phyloP scores from a whole-genome alignment of 805 yeast genomes.

The Wickerhamiella alocasiicola region DNA sequence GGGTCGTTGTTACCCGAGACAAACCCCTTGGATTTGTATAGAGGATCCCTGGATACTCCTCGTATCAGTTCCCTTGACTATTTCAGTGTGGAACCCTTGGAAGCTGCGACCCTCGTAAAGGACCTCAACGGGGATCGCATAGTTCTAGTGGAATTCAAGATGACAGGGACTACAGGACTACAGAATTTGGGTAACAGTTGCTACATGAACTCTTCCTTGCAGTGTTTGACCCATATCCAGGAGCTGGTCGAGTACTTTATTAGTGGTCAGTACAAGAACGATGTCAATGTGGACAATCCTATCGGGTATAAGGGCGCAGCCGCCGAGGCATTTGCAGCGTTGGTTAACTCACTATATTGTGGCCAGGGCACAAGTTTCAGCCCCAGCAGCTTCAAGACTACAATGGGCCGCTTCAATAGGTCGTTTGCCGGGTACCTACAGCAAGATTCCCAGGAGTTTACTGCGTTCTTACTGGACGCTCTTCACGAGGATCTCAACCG shows the following conservation, averaged over 20 bases:
- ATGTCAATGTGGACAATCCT: constrained; percentile 66
- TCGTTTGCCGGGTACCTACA: constrained; percentile 74
- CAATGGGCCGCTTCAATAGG: constrained; percentile 66
- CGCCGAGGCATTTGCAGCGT: constrained; percentile 59
- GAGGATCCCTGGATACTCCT: background rate
- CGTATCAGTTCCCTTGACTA: constrained; percentile 2
- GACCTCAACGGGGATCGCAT: constrained; percentile 13
- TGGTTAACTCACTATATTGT: constrained; percentile 48
- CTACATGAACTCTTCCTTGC: constrained; percentile 90
- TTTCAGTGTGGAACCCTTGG: background rate
- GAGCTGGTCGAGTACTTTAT: constrained; percentile 68
- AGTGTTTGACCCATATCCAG: constrained; percentile 74
- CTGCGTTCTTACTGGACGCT: constrained; percentile 77
- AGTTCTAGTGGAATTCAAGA: constrained; percentile 3
- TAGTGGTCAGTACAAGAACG: constrained; percentile 41
- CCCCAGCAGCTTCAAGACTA: constrained; percentile 67
- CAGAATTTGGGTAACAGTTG: constrained; percentile 80
- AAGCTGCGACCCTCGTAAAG: constrained; percentile 1
- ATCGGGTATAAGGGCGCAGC: constrained; percentile 75
- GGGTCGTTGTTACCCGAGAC: background rate
- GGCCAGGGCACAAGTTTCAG: constrained; percentile 29
- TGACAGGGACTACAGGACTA: constrained; percentile 45
- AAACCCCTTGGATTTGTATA: constrained; percentile 2
- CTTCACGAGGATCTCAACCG: constrained; percentile 87
- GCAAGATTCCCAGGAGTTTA: constrained; percentile 89